Evolutionary conservation across 768 basidiomycete species (phyloP).

Genomic region (Amanita pallidorosea): DNA sequence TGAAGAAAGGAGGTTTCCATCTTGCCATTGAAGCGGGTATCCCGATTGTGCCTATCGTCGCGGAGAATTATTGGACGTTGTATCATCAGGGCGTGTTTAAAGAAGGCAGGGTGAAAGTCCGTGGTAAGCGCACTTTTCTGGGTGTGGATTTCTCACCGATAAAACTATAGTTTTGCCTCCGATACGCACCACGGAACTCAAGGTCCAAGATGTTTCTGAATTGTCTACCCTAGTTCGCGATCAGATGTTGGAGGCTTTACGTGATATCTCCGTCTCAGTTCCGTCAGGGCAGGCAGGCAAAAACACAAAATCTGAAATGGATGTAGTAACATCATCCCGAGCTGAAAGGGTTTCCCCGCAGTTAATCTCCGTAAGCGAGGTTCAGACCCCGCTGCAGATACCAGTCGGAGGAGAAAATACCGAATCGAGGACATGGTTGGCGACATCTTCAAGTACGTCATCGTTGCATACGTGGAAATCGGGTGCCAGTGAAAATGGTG

Average conservation of each 20-base stretch:
- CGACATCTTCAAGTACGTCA: slow-evolving; percentile 21
- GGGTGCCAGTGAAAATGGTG: slow-evolving; percentile 50
- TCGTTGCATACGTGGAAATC: slow-evolving; percentile 24
- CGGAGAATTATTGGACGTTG: slow-evolving; percentile 87
- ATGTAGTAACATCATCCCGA: not conserved
- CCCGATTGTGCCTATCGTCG: slow-evolving; percentile 85
- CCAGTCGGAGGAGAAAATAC: not conserved
- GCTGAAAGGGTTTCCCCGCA: slow-evolving; percentile 1
- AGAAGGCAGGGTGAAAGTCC: slow-evolving; percentile 66
- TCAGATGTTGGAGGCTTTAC: slow-evolving; percentile 69
- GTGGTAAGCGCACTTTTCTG: slow-evolving; percentile 40
- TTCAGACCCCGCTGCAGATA: not conserved
- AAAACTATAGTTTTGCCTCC: slow-evolving; percentile 79
- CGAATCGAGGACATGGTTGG: slow-evolving; percentile 22
- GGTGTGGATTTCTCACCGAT: slow-evolving; percentile 1
- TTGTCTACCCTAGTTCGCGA: slow-evolving; percentile 61
- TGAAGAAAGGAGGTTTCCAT: slow-evolving; percentile 99
- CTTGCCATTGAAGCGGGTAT: slow-evolving; percentile 85
- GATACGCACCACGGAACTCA: slow-evolving; percentile 63
- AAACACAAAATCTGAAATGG: not conserved
- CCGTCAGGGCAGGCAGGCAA: slow-evolving; percentile 15
- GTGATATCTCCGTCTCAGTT: slow-evolving; percentile 60
- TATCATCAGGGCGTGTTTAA: slow-evolving; percentile 75
- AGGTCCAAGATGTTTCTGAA: slow-evolving; percentile 54
- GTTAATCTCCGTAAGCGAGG: slow-evolving; percentile 1